Base-by-base conservation (phyloP, 2,329 filamentous ascomycete species). In the Pestalotiopsis fici region DNA sequence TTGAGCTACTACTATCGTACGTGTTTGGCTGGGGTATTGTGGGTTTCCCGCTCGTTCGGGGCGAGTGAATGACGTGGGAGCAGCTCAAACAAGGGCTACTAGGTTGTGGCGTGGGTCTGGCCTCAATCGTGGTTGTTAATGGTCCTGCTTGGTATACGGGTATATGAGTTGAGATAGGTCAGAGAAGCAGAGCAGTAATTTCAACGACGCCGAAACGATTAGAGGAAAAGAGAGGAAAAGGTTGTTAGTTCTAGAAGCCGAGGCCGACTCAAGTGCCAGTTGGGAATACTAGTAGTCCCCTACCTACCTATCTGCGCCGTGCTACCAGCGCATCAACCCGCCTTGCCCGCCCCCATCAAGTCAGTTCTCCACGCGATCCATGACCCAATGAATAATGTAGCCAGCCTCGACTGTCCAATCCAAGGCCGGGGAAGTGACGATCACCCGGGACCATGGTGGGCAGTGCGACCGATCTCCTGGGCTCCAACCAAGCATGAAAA, bases 351-450 rank as follows among this genome's bases (percentile, higher is more conserved):
- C 31, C n/a, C 43, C n/a, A 18, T 50, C 43, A 50, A 50, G 43
- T 50, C 43, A 50, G 43, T 50, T 18, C 43, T 50, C 18, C 18
- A 21, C 43, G 43, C 43, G 43, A 50, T 60, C 57, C 57, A 47
- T 47, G 60, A 63, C 60, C 60, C 60, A 63, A 47, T 47, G 35
- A 23, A 63, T 47, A 47, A 63, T 25, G n/a, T 23, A 63, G 21
- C 13, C 27, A 5, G 12, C 23, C 59, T 31, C 28, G 50, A 25
- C 31, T n/a, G 25, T 4, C n/a, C 60, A 21, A 63, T 47, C 37
- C 21, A 43, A 63, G 15, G 21, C 21, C 15, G 18, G 31, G 27
- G 60, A 50, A 21, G 37, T 21, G 60, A 63, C 60, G 60, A 63
- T 63, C 60, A 63, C 21, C 59, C 59, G 27, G 23, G 37, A n/a